Conservation (phyloP, 2,329 filamentous ascomycete genomes). For the Ophiostoma sp. region DNA sequence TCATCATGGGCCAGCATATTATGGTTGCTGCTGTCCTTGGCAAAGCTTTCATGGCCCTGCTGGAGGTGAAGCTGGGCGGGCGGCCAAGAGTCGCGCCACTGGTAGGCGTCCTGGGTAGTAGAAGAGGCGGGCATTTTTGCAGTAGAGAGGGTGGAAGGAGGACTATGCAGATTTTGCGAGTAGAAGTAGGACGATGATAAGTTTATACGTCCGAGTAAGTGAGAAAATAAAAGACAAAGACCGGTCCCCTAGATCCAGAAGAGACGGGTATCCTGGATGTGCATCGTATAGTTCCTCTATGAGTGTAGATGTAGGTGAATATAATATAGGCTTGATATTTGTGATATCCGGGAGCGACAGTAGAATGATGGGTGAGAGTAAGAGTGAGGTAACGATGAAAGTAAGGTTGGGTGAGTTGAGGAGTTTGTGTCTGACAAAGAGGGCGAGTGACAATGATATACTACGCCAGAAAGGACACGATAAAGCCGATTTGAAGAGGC, state of each 20-base stretch:
- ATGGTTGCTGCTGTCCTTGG: slow-evolving; percentile 39
- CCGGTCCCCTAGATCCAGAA: slow-evolving; percentile 3
- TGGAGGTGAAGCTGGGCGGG: slow-evolving; percentile 47
- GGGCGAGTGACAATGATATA: not conserved
- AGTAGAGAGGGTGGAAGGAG: not conserved
- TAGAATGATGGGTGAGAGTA: not conserved
- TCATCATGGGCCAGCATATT: slow-evolving; percentile 41
- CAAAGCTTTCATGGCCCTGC: slow-evolving; percentile 28
- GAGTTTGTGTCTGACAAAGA: not conserved
- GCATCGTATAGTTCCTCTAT: not conserved
- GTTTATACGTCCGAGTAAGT: not conserved
- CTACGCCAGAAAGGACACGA: not conserved
- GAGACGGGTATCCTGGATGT: not conserved
- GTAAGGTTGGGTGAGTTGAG: not conserved
- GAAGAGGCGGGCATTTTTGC: slow-evolving; percentile 35
- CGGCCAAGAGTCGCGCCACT: slow-evolving; percentile 46
- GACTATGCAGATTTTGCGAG: not conserved
- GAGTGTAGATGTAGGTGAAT: not conserved
- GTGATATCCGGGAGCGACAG: not conserved
- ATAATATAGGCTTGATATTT: not conserved
- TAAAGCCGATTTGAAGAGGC: not conserved
- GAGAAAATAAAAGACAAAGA: not conserved
- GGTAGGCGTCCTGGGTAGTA: slow-evolving; percentile 5
- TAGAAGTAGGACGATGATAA: not conserved
- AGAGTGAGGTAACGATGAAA: not conserved